A percentile compares a stretch with the other conserved stretches of the same genome.
These are phyloP conservation scores for Colletotrichum navitas DNA, from an alignment of 2,329 filamentous ascomycete species.

Conservation along the genomic window DNA sequence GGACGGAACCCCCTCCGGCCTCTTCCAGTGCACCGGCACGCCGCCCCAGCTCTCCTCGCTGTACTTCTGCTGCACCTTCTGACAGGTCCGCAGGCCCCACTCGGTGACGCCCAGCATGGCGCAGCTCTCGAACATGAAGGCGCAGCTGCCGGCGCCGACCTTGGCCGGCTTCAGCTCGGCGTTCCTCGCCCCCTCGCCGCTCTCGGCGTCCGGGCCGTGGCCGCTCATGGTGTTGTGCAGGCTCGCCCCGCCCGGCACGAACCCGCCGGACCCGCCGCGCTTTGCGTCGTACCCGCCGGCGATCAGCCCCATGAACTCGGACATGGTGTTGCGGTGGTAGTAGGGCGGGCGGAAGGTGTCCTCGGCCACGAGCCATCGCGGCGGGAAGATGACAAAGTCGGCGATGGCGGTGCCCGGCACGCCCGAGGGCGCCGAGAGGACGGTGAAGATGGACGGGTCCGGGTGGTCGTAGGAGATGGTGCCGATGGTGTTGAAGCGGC, in stretches of 20 bases:
- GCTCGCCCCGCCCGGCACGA: constrained; percentile 70
- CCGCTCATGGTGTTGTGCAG: constrained; percentile 80
- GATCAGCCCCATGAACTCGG: constrained; percentile 74
- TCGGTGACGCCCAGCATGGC: constrained; percentile 79
- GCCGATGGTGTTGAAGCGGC: constrained; percentile 81
- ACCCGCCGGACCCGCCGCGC: constrained; percentile 64
- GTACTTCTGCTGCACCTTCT: constrained; percentile 74
- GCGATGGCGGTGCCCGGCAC: constrained; percentile 73
- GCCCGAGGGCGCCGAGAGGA: constrained; percentile 73
- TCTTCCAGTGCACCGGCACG: constrained; percentile 72
- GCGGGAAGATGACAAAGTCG: constrained; percentile 81
- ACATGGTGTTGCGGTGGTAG: constrained; percentile 78
- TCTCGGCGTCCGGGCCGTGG: constrained; percentile 71
- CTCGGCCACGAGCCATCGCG: constrained; percentile 77
- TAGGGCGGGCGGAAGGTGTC: constrained; percentile 80
- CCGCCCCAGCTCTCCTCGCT: constrained; percentile 85
- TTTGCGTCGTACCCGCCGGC: constrained; percentile 73
- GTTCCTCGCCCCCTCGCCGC: constrained; percentile 67
- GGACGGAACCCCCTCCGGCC: constrained; percentile 51
- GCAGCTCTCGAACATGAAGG: constrained; percentile 78
- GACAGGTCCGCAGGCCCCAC: constrained; percentile 73
- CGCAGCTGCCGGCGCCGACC: constrained; percentile 72
- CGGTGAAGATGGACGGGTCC: constrained; percentile 83
- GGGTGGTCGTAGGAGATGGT: constrained; percentile 82
- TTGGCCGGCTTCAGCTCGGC: constrained; percentile 67